These are phyloP conservation scores for Sanghuangporus baumii DNA, from an alignment of 1,284 basidiomycete species.

Conservation along the genomic window DNA sequence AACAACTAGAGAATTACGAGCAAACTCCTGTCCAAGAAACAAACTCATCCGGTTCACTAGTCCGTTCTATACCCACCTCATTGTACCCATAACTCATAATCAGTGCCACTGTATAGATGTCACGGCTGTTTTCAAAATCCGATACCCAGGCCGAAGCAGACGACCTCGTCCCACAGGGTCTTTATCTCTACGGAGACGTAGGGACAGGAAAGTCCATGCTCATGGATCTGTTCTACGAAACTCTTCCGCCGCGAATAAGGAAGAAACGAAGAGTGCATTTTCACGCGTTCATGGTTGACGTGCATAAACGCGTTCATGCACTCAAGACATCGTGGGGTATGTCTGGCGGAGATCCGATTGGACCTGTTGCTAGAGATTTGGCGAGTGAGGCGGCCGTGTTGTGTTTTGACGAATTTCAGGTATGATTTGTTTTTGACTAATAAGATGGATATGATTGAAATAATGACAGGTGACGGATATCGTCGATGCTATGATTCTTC, in stretches of 20 bases:
- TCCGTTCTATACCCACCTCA: slow-evolving; percentile 26
- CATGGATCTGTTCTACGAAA: slow-evolving; percentile 97
- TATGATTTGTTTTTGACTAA: slow-evolving; percentile 29
- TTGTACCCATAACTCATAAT: background rate
- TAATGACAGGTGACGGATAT: slow-evolving; percentile 87
- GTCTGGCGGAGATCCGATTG: slow-evolving; percentile 77
- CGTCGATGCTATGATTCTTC: slow-evolving; percentile 96
- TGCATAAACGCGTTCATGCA: slow-evolving; percentile 88
- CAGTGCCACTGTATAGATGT: slow-evolving; percentile 38
- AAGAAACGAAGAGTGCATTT: slow-evolving; percentile 91
- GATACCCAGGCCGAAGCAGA: slow-evolving; percentile 24
- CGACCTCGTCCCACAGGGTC: slow-evolving; percentile 69
- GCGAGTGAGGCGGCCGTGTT: slow-evolving; percentile 83
- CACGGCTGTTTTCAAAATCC: slow-evolving; percentile 55
- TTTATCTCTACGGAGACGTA: slow-evolving; percentile 97
- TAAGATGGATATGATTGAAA: background rate
- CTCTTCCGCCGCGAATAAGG: slow-evolving; percentile 72
- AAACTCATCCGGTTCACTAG: slow-evolving; percentile 37
- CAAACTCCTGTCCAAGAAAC: slow-evolving; percentile 57
- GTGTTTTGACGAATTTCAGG: slow-evolving; percentile 99
- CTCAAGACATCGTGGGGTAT: slow-evolving; percentile 66
- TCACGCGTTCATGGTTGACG: slow-evolving; percentile 98
- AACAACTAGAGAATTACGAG: slow-evolving; percentile 66
- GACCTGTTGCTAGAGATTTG: slow-evolving; percentile 85
- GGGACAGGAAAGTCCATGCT: slow-evolving; percentile 98